A percentile compares a stretch with the other conserved stretches of the same genome.
Conservation (phyloP, 2,329 filamentous ascomycete genomes). For the Exophiala spinifera region DNA sequence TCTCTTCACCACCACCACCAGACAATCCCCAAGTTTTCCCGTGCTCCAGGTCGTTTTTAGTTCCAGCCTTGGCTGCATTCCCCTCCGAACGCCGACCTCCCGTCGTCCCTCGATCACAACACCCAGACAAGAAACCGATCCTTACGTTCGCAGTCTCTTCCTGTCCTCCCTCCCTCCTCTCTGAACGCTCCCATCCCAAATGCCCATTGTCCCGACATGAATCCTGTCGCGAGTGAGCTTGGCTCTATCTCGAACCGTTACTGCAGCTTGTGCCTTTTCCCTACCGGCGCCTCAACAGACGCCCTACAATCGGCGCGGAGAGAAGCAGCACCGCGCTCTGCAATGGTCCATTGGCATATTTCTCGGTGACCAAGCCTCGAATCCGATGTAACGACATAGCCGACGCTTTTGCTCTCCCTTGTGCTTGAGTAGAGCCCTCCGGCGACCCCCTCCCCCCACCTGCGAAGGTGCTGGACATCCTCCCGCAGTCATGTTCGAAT, state of each 20-base stretch:
- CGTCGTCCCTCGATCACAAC: background rate
- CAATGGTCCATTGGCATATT: background rate
- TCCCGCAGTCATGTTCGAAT: constrained; percentile 22
- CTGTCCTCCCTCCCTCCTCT: background rate
- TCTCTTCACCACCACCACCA: too few species aligned
- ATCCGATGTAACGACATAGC: background rate
- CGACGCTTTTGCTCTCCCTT: background rate
- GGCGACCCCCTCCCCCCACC: background rate
- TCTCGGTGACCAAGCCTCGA: too few species aligned
- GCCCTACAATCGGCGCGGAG: background rate
- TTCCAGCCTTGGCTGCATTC: too few species aligned
- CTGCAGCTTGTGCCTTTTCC: background rate
- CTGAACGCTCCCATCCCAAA: constrained; percentile 4
- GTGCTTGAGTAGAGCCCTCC: background rate
- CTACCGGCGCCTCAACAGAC: background rate
- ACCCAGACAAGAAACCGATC: background rate
- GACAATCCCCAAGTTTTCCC: too few species aligned
- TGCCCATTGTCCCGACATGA: constrained; percentile 14
- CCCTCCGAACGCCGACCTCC: too few species aligned
- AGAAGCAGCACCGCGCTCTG: background rate
- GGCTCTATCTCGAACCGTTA: background rate
- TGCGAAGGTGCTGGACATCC: background rate
- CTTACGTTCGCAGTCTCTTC: background rate
- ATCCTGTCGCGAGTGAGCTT: background rate
- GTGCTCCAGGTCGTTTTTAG: too few species aligned